phyloP scores from a whole-genome alignment of 2,329 filamentous ascomycete genomes.

The Rhynchosporium graminicola region DNA sequence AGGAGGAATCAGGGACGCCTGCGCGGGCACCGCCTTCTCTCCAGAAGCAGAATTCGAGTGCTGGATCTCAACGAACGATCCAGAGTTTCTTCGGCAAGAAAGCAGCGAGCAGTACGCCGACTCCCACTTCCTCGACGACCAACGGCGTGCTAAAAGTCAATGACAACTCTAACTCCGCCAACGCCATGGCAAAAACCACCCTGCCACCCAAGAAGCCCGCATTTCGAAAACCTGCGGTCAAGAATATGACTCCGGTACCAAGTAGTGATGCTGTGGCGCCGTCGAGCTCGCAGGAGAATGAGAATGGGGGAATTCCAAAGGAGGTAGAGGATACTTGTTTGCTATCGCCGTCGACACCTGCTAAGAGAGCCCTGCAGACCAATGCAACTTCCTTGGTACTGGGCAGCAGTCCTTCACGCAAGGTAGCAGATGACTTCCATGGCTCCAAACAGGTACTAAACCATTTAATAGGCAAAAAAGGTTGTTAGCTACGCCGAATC shows the following conservation, averaged over 20 bases:
- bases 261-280: slow-evolving; percentile 76
- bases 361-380: slow-evolving; percentile 49
- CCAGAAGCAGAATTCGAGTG: slow-evolving; percentile 40
- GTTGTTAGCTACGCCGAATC: slow-evolving; percentile 82
- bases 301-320: slow-evolving; percentile 43
- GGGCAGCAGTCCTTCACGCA: slow-evolving; percentile 75
- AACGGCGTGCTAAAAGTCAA: slow-evolving; percentile 37
- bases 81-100: slow-evolving; percentile 76
- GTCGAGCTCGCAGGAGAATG: slow-evolving; percentile 68
- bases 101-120: slow-evolving; percentile 47
- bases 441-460: no score
- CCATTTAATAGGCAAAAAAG: slow-evolving; percentile 54
- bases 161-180: slow-evolving; percentile 41
- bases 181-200: slow-evolving; percentile 38
- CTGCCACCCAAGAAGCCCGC: slow-evolving; percentile 47
- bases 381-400: slow-evolving; percentile 44
- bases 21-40: slow-evolving; percentile 34
- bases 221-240: slow-evolving; percentile 35
- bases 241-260: slow-evolving; percentile 68
- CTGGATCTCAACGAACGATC: slow-evolving; percentile 62
- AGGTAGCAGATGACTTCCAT: slow-evolving; percentile 52
- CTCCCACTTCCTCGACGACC: slow-evolving; percentile 36
- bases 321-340: slow-evolving; percentile 57
- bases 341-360: slow-evolving; percentile 45
- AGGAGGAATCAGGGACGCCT: slow-evolving; percentile 31